Conservation (phyloP, 164 flowering plant species). For the Amborella trichopoda region DNA sequence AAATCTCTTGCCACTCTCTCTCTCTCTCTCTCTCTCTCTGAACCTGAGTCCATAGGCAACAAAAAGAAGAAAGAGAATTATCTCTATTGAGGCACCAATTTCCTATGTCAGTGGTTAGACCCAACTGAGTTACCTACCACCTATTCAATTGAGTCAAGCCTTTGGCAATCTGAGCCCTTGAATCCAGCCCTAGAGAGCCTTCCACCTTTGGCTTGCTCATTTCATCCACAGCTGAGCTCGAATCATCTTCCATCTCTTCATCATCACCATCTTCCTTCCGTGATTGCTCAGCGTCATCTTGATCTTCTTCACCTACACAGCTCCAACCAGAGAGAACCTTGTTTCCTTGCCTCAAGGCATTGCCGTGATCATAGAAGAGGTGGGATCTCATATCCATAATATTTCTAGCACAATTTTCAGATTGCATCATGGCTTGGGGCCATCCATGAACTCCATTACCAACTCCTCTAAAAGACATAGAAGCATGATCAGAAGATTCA, state of each 20-base stretch:
- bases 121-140: constrained; percentile 3
- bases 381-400: constrained; percentile 10
- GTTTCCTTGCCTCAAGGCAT: constrained; percentile 10
- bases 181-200: constrained; percentile 1
- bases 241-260: constrained; percentile 22
- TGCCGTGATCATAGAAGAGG: constrained; percentile 10
- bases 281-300: constrained; percentile 16
- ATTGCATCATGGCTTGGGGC: constrained; percentile 7
- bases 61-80: background rate
- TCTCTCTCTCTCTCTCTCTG: background rate
- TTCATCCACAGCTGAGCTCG: constrained; percentile 22
- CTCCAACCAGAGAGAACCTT: constrained; percentile 18
- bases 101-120: background rate
- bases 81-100: background rate
- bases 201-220: constrained; percentile 8
- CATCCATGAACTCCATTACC: constrained; percentile 8
- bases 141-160: constrained; percentile 6
- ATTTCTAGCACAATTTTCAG: constrained; percentile 9
- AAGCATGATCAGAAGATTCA: background rate
- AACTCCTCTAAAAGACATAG: constrained; percentile 5
- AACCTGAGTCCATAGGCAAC: constrained; percentile 1
- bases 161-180: constrained; percentile 3
- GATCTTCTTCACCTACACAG: constrained; percentile 17
- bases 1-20: constrained; percentile 4
- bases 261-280: constrained; percentile 17